phyloP scores from a whole-genome alignment of 345 rosid species.

The Dovyalis caffra region DNA sequence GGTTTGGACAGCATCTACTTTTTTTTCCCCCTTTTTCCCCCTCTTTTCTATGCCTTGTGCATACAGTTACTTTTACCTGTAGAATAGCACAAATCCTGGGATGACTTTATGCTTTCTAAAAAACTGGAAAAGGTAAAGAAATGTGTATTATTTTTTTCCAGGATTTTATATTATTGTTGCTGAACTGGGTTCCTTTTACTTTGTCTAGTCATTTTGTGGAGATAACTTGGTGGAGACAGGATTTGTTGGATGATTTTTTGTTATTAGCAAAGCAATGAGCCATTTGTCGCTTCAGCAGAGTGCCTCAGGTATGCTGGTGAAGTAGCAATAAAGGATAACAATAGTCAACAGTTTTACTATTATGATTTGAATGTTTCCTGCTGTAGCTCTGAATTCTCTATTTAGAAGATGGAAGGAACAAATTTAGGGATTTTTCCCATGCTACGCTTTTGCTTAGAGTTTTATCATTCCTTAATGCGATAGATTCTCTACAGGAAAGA shows the following conservation, averaged over 20 bases:
- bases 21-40: neutral
- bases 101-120: neutral
- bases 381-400: neutral
- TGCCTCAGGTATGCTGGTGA: conserved; percentile 48
- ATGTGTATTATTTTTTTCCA: neutral
- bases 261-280: conserved; percentile 54
- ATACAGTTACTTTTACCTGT: neutral
- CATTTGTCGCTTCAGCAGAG: conserved; percentile 40
- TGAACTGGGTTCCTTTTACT: neutral
- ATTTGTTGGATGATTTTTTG: conserved; percentile 45
- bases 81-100: neutral
- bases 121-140: neutral
- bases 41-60: neutral
- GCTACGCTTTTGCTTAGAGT: neutral
- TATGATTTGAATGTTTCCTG: neutral
- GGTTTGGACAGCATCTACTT: neutral
- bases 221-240: conserved; percentile 14
- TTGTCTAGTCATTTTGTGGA: conserved; percentile 15
- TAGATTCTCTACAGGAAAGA: neutral
- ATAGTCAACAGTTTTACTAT: neutral
- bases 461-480: neutral
- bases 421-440: conserved; percentile 8
- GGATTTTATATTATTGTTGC: neutral
- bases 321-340: neutral
- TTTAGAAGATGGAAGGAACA: neutral